Evolutionary conservation across 2,329 filamentous ascomycete species (phyloP).

Genomic region (Colletotrichum sidae): DNA sequence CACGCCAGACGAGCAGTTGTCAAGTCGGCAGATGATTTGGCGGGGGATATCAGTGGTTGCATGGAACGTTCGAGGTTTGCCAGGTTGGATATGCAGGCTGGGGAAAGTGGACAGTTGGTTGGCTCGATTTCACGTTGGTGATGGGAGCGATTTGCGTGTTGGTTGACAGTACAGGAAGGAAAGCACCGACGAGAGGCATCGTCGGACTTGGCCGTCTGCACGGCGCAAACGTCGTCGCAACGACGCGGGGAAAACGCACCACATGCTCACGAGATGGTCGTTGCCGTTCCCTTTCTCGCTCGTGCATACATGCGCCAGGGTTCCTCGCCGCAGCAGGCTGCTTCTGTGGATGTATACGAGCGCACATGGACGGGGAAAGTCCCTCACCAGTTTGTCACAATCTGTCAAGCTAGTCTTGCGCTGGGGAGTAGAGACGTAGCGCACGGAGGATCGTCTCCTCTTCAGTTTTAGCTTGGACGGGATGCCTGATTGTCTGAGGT

Average conservation of each 20-base stretch:
- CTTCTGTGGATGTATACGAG: too few relatives aligned
- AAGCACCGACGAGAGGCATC: too few relatives aligned
- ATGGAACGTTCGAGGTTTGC: constrained; percentile 2
- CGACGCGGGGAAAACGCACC: too few relatives aligned
- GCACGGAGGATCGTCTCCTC: background rate
- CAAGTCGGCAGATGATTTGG: constrained; percentile 24
- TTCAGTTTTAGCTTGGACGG: constrained; percentile 7
- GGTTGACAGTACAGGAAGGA: background rate
- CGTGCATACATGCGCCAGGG: background rate
- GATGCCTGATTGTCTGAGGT: too few relatives aligned
- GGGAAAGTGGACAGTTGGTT: constrained; percentile 19
- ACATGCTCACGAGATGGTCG: constrained; percentile 11
- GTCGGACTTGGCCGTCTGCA: too few relatives aligned
- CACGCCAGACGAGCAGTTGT: too few relatives aligned
- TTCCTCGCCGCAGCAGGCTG: too few relatives aligned
- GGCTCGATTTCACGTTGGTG: constrained; percentile 2
- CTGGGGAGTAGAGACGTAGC: too few relatives aligned
- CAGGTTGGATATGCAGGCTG: constrained; percentile 21
- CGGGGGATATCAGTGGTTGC: background rate
- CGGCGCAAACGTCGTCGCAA: too few relatives aligned
- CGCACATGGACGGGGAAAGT: too few relatives aligned
- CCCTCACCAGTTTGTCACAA: too few relatives aligned
- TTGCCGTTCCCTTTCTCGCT: background rate
- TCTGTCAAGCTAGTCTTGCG: too few relatives aligned
- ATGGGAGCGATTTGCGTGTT: background rate